These are phyloP conservation scores for Xerocomus nothofagi DNA, from an alignment of 1,284 basidiomycete species.

Conservation along the genomic window DNA sequence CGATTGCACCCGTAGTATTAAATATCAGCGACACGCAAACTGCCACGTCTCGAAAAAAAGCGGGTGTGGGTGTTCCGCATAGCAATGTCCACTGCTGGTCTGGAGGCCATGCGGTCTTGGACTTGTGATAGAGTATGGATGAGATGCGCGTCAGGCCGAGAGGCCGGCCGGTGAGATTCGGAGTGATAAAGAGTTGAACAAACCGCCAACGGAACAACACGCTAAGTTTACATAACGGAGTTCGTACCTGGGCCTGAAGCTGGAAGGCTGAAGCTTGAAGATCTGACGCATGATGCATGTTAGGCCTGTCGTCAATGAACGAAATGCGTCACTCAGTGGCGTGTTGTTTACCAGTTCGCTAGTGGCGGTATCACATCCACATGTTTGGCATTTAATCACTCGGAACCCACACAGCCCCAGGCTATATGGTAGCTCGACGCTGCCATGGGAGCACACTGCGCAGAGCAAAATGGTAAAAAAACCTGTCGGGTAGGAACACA, in stretches of 20 bases:
- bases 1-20: no score
- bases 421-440: not conserved
- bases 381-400: slow-evolving; percentile 1
- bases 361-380: slow-evolving; percentile 3
- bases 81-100: no score
- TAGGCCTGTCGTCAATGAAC: slow-evolving; percentile 3
- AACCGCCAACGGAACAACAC: slow-evolving; percentile 13
- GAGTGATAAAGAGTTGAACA: slow-evolving; percentile 7
- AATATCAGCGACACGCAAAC: no score
- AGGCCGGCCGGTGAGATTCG: slow-evolving; percentile 1
- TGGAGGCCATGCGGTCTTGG: no score
- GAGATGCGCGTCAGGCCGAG: not conserved
- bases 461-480: not conserved
- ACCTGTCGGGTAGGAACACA: not conserved
- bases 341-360: not conserved
- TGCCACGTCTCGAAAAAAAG: not conserved
- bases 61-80: no score
- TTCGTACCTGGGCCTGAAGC: not conserved
- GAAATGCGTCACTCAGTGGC: not conserved
- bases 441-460: slow-evolving; percentile 9
- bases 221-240: not conserved
- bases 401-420: slow-evolving; percentile 4
- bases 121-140: not conserved
- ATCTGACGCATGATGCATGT: no score
- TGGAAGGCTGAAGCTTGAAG: no score